A percentile compares a stretch with the other conserved stretches of the same genome.
Evolutionary conservation across 1,284 basidiomycete genomes (phyloP).

Genomic region (Ceratobasidium sp.): DNA sequence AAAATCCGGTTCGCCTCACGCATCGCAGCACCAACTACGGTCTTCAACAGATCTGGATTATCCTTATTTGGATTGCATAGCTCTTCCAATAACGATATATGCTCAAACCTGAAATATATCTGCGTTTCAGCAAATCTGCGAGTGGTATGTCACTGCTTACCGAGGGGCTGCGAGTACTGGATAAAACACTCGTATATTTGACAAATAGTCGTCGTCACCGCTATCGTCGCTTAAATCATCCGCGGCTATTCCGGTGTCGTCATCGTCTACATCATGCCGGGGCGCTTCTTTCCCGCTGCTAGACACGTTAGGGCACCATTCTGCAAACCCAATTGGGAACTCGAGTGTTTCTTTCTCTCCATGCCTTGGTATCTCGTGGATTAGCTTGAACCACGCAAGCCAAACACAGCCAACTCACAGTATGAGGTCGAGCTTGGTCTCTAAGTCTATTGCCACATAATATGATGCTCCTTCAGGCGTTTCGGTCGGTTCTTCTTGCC

Average conservation of each 20-base stretch:
- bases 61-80: background rate
- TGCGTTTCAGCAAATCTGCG: background rate
- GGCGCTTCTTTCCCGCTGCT: background rate
- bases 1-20: background rate
- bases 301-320: background rate
- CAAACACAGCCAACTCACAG: background rate
- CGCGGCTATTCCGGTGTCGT: background rate
- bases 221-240: background rate
- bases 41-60: too few species aligned
- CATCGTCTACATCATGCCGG: background rate
- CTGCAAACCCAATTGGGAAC: background rate
- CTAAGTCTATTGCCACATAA: background rate
- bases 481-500: background rate
- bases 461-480: background rate
- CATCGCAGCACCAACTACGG: background rate
- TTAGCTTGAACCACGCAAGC: background rate
- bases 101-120: background rate
- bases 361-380: background rate
- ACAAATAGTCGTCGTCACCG: background rate
- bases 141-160: background rate
- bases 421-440: background rate
- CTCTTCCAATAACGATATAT: background rate
- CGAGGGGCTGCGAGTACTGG: background rate
- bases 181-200: background rate
- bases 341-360: background rate